Percentiles rank a stretch among this genome's conserved stretches.
Conservation (phyloP, 2,329 filamentous ascomycete species). For the Aspergillus ustus region DNA sequence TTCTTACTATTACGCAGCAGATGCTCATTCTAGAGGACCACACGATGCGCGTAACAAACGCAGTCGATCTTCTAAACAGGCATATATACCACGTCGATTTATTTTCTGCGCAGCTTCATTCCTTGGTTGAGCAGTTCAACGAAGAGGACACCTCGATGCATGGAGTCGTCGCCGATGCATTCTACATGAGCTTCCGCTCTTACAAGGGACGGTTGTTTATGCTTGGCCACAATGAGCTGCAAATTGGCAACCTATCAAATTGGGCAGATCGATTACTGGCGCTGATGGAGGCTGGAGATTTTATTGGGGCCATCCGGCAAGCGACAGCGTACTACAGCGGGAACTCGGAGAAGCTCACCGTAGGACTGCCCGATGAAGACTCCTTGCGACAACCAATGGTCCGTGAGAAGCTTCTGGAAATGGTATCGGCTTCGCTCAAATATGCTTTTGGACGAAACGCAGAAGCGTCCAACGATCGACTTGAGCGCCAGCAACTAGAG, state of each 20-base stretch:
- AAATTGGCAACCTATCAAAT: constrained; percentile 89
- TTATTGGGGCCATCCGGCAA: constrained; percentile 85
- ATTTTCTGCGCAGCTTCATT: constrained; percentile 85
- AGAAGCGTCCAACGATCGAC: constrained; percentile 53
- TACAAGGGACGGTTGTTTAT: constrained; percentile 95
- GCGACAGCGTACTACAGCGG: constrained; percentile 93
- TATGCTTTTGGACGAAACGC: constrained; percentile 76
- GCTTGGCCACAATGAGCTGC: constrained; percentile 90
- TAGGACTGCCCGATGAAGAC: constrained; percentile 88
- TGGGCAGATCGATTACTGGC: constrained; percentile 95
- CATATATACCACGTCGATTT: constrained; percentile 91
- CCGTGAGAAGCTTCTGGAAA: constrained; percentile 85
- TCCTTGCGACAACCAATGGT: constrained; percentile 77
- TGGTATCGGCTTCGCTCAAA: constrained; percentile 88
- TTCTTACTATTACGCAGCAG: constrained; percentile 92
- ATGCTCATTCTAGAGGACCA: constrained; percentile 90
- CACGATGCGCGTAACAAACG: constrained; percentile 87
- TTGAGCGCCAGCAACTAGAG: constrained; percentile 67
- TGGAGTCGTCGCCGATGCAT: constrained; percentile 94
- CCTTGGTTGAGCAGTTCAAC: constrained; percentile 83
- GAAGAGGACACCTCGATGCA: constrained; percentile 89
- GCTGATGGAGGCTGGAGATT: constrained; percentile 96
- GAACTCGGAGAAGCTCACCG: constrained; percentile 88
- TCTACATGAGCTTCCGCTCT: constrained; percentile 94
- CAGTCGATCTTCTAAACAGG: constrained; percentile 87